A percentile compares a stretch with the other conserved stretches of the same genome.
Conservation (phyloP, 2,329 filamentous ascomycete genomes). For the Juglanconis oblonga region DNA sequence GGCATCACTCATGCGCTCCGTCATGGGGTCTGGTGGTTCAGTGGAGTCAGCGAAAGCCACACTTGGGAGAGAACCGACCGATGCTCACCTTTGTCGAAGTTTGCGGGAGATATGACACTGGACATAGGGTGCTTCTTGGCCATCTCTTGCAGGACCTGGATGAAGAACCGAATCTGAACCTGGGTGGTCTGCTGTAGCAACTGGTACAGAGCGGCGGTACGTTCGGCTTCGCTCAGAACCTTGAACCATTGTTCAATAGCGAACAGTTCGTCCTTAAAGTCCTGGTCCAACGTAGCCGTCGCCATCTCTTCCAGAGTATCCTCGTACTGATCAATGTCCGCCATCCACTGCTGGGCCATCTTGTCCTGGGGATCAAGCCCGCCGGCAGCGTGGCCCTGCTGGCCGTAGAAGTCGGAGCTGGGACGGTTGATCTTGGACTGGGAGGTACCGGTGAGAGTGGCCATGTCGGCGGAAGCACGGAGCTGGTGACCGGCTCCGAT, state of each 20-base stretch:
- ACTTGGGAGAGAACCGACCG: too few species aligned
- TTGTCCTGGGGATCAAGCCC: constrained; percentile 86
- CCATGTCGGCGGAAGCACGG: constrained; percentile 94
- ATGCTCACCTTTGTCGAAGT: constrained; percentile 84
- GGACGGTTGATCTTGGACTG: constrained; percentile 78
- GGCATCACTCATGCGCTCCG: constrained; percentile 88
- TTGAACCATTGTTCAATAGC: constrained; percentile 99
- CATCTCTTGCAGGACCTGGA: constrained; percentile 98
- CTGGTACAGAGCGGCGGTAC: constrained; percentile 92
- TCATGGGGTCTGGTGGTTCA: constrained; percentile 78
- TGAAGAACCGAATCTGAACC: constrained; percentile 98
- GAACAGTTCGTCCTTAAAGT: constrained; percentile 98
- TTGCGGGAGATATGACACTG: constrained; percentile 87
- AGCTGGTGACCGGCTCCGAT: constrained; percentile 80
- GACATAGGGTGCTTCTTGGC: constrained; percentile 98
- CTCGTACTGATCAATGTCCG: constrained; percentile 98
- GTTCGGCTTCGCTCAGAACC: constrained; percentile 92
- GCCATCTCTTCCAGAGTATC: constrained; percentile 99
- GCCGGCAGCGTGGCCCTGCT: constrained; percentile 61
- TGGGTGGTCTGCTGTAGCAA: constrained; percentile 97
- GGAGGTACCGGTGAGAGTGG: constrained; percentile 68
- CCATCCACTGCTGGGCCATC: constrained; percentile 96
- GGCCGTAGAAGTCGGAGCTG: constrained; percentile 91
- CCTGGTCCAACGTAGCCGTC: constrained; percentile 95
- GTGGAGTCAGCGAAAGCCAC: constrained; percentile 6